Evolutionary conservation across 163 green algal genomes (phyloP).

Genomic region (Botryococcus braunii): DNA sequence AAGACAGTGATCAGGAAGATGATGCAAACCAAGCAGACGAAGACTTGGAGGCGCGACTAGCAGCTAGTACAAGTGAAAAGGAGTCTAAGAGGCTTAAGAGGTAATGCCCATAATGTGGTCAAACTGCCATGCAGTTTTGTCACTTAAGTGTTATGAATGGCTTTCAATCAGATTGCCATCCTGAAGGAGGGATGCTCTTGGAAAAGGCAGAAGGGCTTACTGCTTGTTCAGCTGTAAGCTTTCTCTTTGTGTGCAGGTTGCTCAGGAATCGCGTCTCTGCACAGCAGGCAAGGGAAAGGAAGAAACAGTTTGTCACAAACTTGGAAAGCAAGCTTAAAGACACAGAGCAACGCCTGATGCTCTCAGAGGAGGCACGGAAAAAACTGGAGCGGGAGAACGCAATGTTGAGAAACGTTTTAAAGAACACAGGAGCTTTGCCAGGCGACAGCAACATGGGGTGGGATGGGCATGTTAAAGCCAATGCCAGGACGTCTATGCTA

Average conservation of each 20-base stretch:
- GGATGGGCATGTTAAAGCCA: no score
- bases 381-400: conserved; percentile 49
- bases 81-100: conserved; percentile 46
- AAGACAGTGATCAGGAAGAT: conserved; percentile 10
- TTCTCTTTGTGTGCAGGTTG: conserved; percentile 47
- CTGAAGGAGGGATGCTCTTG: no score
- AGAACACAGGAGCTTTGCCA: no score
- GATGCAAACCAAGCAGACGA: conserved; percentile 4
- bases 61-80: conserved; percentile 25
- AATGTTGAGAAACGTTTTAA: conserved; percentile 51
- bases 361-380: conserved; percentile 18
- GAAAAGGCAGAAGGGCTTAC: no score
- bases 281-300: conserved; percentile 76
- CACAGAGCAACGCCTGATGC: background rate
- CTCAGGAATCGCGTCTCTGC: conserved; percentile 76
- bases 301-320: conserved; percentile 65
- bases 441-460: no score
- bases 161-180: no score
- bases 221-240: no score
- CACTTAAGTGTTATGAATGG: no score
- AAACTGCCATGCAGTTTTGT: no score
- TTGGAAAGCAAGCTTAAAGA: conserved; percentile 47
- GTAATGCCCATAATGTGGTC: no score
- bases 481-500: no score
- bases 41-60: conserved; percentile 14